Evolutionary conservation across 768 basidiomycete genomes (phyloP).

Genomic region (Botryobasidium botryosum): DNA sequence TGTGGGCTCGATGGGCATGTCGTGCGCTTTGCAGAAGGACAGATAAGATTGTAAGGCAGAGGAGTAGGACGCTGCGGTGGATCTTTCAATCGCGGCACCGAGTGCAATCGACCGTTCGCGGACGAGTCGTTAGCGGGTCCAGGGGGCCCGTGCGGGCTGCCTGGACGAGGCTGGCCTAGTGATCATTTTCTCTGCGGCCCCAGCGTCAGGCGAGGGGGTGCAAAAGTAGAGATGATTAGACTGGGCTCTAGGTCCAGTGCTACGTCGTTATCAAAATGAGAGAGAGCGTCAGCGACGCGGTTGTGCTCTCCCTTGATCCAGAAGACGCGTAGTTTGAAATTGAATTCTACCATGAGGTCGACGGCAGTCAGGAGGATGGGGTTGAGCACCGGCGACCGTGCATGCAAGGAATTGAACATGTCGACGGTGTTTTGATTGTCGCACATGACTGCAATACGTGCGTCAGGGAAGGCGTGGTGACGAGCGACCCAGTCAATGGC

Average conservation of each 20-base stretch:
- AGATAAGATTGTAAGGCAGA: constrained; percentile 9
- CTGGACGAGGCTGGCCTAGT: constrained; percentile 11
- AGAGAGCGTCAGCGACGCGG: constrained; percentile 14
- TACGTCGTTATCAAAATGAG: constrained; percentile 3
- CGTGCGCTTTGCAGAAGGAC: constrained; percentile 6
- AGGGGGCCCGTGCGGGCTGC: constrained; percentile 21
- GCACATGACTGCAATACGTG: constrained; percentile 13
- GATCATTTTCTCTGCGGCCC: constrained; percentile 14
- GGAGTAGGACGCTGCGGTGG: constrained; percentile 16
- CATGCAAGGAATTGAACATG: constrained; percentile 20
- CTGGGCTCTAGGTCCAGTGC: background rate
- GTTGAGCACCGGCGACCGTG: constrained; percentile 17
- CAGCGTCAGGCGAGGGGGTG: constrained; percentile 12
- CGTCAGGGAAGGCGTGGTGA: background rate
- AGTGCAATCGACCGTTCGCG: constrained; percentile 21
- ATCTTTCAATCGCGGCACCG: constrained; percentile 18
- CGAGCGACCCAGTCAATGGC: background rate
- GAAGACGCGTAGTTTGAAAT: constrained; percentile 15
- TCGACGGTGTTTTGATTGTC: constrained; percentile 23
- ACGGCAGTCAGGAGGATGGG: constrained; percentile 15
- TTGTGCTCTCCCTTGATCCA: constrained; percentile 15
- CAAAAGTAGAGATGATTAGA: constrained; percentile 5
- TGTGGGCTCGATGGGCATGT: constrained; percentile 8
- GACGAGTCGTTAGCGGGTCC: constrained; percentile 22
- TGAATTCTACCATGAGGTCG: constrained; percentile 7